These are phyloP conservation scores for Acanthamoeba castellanii DNA, from an alignment of 208 protist genomes.

Conservation along the genomic window DNA sequence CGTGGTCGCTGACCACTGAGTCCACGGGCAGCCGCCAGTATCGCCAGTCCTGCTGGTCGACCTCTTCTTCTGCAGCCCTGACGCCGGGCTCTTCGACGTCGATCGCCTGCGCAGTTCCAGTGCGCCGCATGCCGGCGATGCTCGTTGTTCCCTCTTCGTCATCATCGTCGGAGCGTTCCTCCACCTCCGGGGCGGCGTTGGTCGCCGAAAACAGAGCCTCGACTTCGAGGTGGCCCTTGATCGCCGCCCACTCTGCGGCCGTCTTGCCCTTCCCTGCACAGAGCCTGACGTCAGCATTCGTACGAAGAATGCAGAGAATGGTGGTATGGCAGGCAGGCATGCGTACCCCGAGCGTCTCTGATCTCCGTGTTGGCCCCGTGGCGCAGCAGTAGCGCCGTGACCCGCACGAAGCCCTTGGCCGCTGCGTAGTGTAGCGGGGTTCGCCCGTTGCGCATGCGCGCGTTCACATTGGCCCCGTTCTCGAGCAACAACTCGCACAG, in stretches of 20 bases:
- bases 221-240: background rate
- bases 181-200: too few relatives aligned
- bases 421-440: constrained; percentile 55
- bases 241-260: constrained; percentile 25
- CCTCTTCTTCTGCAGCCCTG: background rate
- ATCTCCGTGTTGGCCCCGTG: constrained; percentile 31
- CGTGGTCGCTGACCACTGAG: too few relatives aligned
- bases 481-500: constrained; percentile 44
- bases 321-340: too few relatives aligned
- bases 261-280: constrained; percentile 57
- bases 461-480: constrained; percentile 33
- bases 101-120: background rate
- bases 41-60: background rate
- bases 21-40: background rate
- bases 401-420: constrained; percentile 22
- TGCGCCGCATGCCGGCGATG: constrained; percentile 56
- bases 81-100: too few relatives aligned
- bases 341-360: background rate
- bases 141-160: background rate
- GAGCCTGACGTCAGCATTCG: background rate
- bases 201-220: background rate
- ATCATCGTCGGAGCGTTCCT: background rate
- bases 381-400: constrained; percentile 12
- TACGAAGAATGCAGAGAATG: background rate
- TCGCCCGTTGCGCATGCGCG: constrained; percentile 52